Evolutionary conservation across 345 rosid species (phyloP).

Genomic region (Rhodomyrtus tomentosa): DNA sequence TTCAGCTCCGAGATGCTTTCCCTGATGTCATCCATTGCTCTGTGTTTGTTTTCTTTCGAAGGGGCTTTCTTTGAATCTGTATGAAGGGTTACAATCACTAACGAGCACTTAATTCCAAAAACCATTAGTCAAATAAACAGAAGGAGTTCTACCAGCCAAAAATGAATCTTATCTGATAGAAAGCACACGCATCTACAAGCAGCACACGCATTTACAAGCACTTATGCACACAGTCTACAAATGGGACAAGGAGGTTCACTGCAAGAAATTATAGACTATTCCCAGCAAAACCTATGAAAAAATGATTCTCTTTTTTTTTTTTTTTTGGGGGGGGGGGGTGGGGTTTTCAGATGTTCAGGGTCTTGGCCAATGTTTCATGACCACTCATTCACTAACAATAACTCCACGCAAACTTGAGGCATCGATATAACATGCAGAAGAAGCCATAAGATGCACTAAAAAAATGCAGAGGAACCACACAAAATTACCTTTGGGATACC

Average conservation of each 20-base stretch:
- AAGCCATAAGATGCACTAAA: neutral
- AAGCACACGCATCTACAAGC: neutral
- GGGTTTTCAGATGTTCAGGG: neutral
- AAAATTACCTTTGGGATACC: conserved; percentile 62
- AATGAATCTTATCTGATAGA: neutral
- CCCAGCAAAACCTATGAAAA: neutral
- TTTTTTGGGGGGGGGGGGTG: too few species aligned
- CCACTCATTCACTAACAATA: neutral
- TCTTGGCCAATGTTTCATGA: neutral
- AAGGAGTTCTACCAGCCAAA: neutral
- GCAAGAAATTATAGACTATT: neutral
- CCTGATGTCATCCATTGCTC: conserved; percentile 85
- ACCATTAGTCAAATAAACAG: neutral
- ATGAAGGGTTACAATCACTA: neutral
- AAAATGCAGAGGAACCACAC: neutral
- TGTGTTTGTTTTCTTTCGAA: conserved; percentile 53
- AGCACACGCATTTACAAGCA: neutral
- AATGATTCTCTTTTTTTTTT: neutral
- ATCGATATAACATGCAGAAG: neutral
- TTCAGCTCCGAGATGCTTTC: conserved; percentile 76
- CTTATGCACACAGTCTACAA: neutral
- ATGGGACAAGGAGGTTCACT: neutral
- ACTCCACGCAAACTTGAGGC: neutral
- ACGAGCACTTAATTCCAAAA: neutral
- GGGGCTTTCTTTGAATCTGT: conserved; percentile 60